Conservation (phyloP, 2,329 filamentous ascomycete species). For the Xylariaceae sp. region DNA sequence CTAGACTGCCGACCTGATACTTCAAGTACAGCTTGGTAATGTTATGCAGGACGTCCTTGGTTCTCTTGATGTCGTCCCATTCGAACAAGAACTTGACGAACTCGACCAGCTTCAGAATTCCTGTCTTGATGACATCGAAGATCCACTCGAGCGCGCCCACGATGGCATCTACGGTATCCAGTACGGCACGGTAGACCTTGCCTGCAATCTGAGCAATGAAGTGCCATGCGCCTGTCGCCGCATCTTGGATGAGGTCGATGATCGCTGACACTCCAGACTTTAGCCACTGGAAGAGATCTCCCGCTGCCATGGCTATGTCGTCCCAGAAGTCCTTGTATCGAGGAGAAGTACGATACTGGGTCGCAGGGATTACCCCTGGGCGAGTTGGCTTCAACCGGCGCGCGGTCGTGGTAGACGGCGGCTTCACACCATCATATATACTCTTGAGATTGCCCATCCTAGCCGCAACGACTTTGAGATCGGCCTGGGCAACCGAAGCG, state of each 20-base stretch:
- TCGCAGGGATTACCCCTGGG: not conserved
- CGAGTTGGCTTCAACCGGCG: not conserved
- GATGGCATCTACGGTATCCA: slow-evolving; percentile 5
- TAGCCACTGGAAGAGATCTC: not conserved
- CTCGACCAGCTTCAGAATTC: not conserved
- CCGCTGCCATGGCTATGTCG: not conserved
- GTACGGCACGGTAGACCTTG: slow-evolving; percentile 3
- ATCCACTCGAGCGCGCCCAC: slow-evolving; percentile 4
- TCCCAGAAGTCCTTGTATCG: not conserved
- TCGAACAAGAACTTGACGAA: slow-evolving; percentile 9
- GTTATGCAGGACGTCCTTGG: slow-evolving; percentile 5
- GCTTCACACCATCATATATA: not conserved
- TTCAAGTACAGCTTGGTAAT: not conserved
- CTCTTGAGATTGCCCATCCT: not conserved
- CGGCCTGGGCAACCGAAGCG: not conserved
- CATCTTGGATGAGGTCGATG: not conserved
- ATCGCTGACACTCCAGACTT: not conserved
- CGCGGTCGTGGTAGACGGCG: not conserved
- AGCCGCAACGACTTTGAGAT: not conserved
- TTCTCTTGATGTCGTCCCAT: slow-evolving; percentile 9
- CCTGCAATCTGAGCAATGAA: slow-evolving; percentile 1
- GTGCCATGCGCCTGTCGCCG: not conserved
- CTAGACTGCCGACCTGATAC: not conserved
- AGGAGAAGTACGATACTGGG: not conserved
- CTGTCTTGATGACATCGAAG: slow-evolving; percentile 7